Evolutionary conservation across 1,139 yeast genomes (phyloP).

Genomic region (Suhomyces wounanorum): DNA sequence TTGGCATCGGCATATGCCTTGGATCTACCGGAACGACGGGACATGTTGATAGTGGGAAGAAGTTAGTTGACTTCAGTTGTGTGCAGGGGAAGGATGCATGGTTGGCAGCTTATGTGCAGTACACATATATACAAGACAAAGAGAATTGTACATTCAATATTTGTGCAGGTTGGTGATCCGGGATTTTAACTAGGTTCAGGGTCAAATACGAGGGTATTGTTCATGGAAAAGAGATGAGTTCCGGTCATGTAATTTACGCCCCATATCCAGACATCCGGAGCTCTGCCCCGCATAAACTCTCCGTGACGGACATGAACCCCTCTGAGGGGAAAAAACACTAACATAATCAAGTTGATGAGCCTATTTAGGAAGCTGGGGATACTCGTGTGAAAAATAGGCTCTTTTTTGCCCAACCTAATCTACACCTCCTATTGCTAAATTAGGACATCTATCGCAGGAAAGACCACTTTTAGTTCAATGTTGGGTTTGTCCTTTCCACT

Average conservation of each 20-base stretch:
- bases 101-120: background rate
- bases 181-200: background rate
- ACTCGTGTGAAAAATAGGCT: background rate
- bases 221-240: background rate
- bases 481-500: background rate
- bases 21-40: constrained; percentile 35
- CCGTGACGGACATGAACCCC: background rate
- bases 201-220: background rate
- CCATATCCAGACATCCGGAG: background rate
- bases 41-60: constrained; percentile 19
- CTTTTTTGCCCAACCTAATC: background rate
- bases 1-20: constrained; percentile 19
- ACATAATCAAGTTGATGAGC: background rate
- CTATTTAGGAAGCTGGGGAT: background rate
- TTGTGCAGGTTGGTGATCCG: background rate
- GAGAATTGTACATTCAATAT: background rate
- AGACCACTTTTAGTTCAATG: background rate
- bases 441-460: background rate
- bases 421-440: background rate
- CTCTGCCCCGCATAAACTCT: background rate
- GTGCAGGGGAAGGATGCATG: background rate
- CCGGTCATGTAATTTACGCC: background rate
- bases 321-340: background rate
- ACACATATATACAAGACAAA: background rate
- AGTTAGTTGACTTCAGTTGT: background rate